Evolutionary conservation across 495 filamentous ascomycete species (phyloP), one percentile per base, ranked within the genome.

Genomic region (Penicillium ochrochloron): DNA sequence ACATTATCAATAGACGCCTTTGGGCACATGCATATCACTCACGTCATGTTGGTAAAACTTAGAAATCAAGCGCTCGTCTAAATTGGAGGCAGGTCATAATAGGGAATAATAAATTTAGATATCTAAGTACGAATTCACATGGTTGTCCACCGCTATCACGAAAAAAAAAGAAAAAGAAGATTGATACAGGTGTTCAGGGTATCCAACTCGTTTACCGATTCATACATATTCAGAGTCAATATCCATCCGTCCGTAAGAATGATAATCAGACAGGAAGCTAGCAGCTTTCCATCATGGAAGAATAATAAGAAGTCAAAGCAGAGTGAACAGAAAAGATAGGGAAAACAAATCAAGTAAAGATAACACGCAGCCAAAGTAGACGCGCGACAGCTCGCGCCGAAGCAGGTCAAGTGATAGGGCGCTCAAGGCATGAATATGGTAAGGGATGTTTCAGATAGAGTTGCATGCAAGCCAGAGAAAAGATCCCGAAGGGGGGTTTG

Each of bases 171-270:
- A 9, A n/a, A 27, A 31, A 31, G 10, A 9, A 21, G 33, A 21
- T 17, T 37, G 46, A 48, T 61, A 66, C 60, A 70, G 56, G 34
- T 14, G 48, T 59, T 51, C 63, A 35, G 64, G 65, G 65, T 64
- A 68, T 65, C 48, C 42, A 59, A 63, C 61, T 66, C 59, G 68
- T 62, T 66, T 44, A 70, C 51, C 59, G 51, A 65, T 44, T 65
- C 53, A 56, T 15, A 56, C 19, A 48, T 50, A 55, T 42, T 61
- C 60, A 27, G 61, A 57, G 55, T 54, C 64, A 52, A 57, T 59
- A 41, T 62, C 29, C 39, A 64, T 62, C 35, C 25, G 35, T 35
- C 44, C 29, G 41, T 27, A 35, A 59, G 66, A 42, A 54, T 10
- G 19, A 59, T 55, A 19, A 11, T 50, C 9, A 12, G 37, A 10